Evolutionary conservation across 768 basidiomycete species (phyloP).

Genomic region (Psilocybe sp.): DNA sequence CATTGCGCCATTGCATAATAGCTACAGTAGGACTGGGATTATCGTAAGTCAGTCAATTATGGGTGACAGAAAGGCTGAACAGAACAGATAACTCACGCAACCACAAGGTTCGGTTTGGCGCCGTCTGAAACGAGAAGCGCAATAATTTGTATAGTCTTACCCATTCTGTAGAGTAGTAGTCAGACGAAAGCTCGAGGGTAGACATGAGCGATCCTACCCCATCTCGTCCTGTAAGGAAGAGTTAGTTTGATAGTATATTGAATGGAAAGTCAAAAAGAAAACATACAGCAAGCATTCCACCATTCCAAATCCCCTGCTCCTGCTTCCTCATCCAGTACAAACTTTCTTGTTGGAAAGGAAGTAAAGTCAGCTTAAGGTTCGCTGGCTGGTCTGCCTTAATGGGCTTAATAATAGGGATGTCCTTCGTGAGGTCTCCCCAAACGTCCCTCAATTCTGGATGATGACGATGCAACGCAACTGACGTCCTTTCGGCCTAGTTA

Average conservation of each 20-base stretch:
- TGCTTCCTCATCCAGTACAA: slow-evolving; percentile 95
- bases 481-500: slow-evolving; percentile 65
- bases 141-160: slow-evolving; percentile 96
- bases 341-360: slow-evolving; percentile 96
- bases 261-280: background rate
- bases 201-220: slow-evolving; percentile 54
- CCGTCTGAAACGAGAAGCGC: slow-evolving; percentile 79
- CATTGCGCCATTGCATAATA: slow-evolving; percentile 87
- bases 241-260: background rate
- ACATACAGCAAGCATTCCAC: slow-evolving; percentile 88
- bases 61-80: slow-evolving; percentile 31
- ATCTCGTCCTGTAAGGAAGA: slow-evolving; percentile 71
- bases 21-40: slow-evolving; percentile 48
- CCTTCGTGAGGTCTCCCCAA: slow-evolving; percentile 83
- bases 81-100: slow-evolving; percentile 62
- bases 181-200: background rate
- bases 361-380: slow-evolving; percentile 77
- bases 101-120: slow-evolving; percentile 81
- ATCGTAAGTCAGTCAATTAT: slow-evolving; percentile 39
- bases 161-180: slow-evolving; percentile 54
- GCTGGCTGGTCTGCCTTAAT: slow-evolving; percentile 74
- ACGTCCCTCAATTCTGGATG: slow-evolving; percentile 82
- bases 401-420: slow-evolving; percentile 59
- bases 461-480: slow-evolving; percentile 57
- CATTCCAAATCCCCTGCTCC: slow-evolving; percentile 82